Evolutionary conservation across 2,329 filamentous ascomycete genomes (phyloP).

Genomic region (Dactylellina parvicollis): DNA sequence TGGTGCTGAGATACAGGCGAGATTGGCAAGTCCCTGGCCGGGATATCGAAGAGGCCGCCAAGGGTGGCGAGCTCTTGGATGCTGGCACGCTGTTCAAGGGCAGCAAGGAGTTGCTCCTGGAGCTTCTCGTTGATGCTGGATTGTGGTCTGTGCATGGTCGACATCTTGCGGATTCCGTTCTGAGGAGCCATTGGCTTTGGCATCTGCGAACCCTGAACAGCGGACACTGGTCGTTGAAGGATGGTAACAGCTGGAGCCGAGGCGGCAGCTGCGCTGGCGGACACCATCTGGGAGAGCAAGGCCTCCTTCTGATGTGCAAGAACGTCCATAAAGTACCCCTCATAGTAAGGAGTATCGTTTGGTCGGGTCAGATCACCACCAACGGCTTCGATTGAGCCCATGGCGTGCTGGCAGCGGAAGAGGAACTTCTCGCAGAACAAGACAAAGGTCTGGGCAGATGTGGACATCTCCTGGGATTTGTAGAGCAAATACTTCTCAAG

Average conservation of each 20-base stretch:
- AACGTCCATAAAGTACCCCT: slow-evolving; percentile 95
- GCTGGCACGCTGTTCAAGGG: slow-evolving; percentile 50
- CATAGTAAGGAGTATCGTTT: slow-evolving; percentile 88
- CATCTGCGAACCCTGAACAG: slow-evolving; percentile 58
- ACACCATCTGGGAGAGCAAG: slow-evolving; percentile 70
- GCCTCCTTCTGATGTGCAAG: slow-evolving; percentile 76
- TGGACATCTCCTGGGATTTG: slow-evolving; percentile 88
- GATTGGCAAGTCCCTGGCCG: slow-evolving; percentile 43
- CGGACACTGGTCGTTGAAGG: slow-evolving; percentile 33
- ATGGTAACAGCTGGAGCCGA: slow-evolving; percentile 3
- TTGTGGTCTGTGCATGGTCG: slow-evolving; percentile 46
- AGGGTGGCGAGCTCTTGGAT: slow-evolving; percentile 46
- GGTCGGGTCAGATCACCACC: slow-evolving; percentile 87
- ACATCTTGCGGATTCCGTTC: slow-evolving; percentile 57
- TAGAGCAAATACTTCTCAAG: slow-evolving; percentile 93
- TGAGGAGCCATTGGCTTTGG: slow-evolving; percentile 42
- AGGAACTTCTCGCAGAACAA: slow-evolving; percentile 73
- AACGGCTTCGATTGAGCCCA: slow-evolving; percentile 84
- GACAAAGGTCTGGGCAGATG: slow-evolving; percentile 64
- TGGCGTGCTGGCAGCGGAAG: slow-evolving; percentile 83
- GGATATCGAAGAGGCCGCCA: slow-evolving; percentile 38
- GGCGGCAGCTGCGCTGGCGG: slow-evolving; percentile 58
- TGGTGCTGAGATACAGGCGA: slow-evolving; percentile 62
- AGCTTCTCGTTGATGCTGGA: slow-evolving; percentile 51
- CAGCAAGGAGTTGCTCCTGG: slow-evolving; percentile 50